These are phyloP conservation scores for Mycena vitilis DNA, from an alignment of 768 basidiomycete genomes.

Conservation along the genomic window DNA sequence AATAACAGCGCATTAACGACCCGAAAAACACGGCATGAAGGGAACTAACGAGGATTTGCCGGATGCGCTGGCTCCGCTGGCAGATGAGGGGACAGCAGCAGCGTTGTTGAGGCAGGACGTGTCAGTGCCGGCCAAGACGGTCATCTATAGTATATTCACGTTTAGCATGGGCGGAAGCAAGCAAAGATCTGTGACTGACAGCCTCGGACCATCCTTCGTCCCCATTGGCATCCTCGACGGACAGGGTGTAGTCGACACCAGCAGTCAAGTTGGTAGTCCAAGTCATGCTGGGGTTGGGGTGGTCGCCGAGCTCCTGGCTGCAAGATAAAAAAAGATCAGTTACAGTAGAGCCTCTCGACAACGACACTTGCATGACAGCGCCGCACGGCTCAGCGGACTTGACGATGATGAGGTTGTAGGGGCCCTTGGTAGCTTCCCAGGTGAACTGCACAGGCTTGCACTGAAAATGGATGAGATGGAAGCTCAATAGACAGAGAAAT, in stretches of 20 bases:
- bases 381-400: slow-evolving; percentile 67
- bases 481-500: slow-evolving; percentile 1
- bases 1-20: slow-evolving; percentile 5
- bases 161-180: slow-evolving; percentile 19
- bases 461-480: slow-evolving; percentile 48
- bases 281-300: slow-evolving; percentile 52
- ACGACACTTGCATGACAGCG: slow-evolving; percentile 62
- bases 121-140: slow-evolving; percentile 51
- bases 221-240: slow-evolving; percentile 61
- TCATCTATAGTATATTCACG: slow-evolving; percentile 47
- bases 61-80: background rate
- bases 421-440: slow-evolving; percentile 60
- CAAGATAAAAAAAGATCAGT: slow-evolving; percentile 12
- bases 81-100: slow-evolving; percentile 14
- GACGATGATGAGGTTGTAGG: slow-evolving; percentile 73
- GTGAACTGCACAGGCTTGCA: slow-evolving; percentile 62
- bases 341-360: slow-evolving; percentile 7
- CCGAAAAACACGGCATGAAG: background rate
- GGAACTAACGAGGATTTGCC: slow-evolving; percentile 19
- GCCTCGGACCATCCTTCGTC: slow-evolving; percentile 75
- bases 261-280: slow-evolving; percentile 62
- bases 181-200: slow-evolving; percentile 52
- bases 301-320: slow-evolving; percentile 73
- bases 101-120: slow-evolving; percentile 49
- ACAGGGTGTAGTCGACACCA: slow-evolving; percentile 62